Conservation (phyloP, 768 basidiomycete genomes). For the Auricularia heimuer region DNA sequence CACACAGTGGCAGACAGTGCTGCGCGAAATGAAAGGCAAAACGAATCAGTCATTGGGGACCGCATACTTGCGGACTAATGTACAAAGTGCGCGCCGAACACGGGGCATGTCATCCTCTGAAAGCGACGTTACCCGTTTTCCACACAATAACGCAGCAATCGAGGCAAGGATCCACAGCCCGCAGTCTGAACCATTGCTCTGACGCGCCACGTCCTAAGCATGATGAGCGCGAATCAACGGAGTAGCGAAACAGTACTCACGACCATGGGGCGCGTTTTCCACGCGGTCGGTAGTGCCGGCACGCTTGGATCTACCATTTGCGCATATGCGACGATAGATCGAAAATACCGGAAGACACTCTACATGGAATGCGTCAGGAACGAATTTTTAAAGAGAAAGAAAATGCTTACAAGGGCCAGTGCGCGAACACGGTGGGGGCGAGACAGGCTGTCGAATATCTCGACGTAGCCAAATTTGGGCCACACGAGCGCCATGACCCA, state of each 20-base stretch:
- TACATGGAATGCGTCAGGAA: no score
- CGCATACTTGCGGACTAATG: no score
- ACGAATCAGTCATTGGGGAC: no score
- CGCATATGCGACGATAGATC: neutral
- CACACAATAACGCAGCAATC: neutral
- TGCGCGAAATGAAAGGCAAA: no score
- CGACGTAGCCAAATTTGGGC: neutral
- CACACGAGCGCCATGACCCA: neutral
- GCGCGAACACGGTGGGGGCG: neutral
- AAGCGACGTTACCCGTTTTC: constrained; percentile 4
- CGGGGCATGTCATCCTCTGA: neutral
- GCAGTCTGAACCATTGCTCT: neutral
- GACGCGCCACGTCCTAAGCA: neutral
- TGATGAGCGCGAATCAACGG: neutral
- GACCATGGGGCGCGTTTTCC: neutral
- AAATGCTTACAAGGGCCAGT: neutral
- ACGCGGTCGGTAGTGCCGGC: neutral
- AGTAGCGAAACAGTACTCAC: neutral
- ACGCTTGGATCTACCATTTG: no score
- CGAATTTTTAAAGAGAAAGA: no score
- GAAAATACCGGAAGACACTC: neutral
- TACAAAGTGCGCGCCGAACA: no score
- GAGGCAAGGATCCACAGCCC: neutral
- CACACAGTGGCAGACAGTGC: no score
- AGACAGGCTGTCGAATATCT: neutral